Evolutionary conservation across 805 yeast genomes (phyloP).

Genomic region (Ogataea paraovalis): DNA sequence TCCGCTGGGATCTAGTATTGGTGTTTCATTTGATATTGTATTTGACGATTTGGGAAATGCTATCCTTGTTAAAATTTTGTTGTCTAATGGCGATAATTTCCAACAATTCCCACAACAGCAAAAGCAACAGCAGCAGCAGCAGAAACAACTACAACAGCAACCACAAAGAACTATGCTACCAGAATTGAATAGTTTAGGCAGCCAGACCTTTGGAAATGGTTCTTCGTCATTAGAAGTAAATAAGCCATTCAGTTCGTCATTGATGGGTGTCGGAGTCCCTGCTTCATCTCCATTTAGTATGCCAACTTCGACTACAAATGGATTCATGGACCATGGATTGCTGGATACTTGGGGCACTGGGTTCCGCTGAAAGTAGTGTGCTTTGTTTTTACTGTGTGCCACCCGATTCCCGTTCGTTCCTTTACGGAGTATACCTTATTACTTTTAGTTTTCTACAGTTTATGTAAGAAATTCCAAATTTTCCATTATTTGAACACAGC

Average conservation of each 20-base stretch:
- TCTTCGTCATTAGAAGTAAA: background rate
- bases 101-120: slow-evolving; percentile 6
- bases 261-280: slow-evolving; percentile 3
- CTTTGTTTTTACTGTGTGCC: no score
- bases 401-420: background rate
- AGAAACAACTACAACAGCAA: slow-evolving; percentile 2
- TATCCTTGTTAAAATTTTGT: slow-evolving; percentile 35
- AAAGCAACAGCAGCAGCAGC: slow-evolving; percentile 5
- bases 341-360: slow-evolving; percentile 18
- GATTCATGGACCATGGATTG: slow-evolving; percentile 5
- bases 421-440: background rate
- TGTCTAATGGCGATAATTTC: background rate
- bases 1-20: slow-evolving; percentile 25
- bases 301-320: slow-evolving; percentile 1
- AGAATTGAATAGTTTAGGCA: background rate
- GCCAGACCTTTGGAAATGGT: background rate
- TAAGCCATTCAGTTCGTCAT: slow-evolving; percentile 2
- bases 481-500: no score
- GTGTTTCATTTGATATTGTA: slow-evolving; percentile 38
- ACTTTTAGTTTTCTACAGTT: background rate
- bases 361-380: slow-evolving; percentile 13
- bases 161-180: slow-evolving; percentile 1
- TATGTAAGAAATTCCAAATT: background rate
- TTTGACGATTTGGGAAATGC: slow-evolving; percentile 46
- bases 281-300: slow-evolving; percentile 1